phyloP scores from a whole-genome alignment of 306 rosid genomes.

The Carpinus viminea region DNA sequence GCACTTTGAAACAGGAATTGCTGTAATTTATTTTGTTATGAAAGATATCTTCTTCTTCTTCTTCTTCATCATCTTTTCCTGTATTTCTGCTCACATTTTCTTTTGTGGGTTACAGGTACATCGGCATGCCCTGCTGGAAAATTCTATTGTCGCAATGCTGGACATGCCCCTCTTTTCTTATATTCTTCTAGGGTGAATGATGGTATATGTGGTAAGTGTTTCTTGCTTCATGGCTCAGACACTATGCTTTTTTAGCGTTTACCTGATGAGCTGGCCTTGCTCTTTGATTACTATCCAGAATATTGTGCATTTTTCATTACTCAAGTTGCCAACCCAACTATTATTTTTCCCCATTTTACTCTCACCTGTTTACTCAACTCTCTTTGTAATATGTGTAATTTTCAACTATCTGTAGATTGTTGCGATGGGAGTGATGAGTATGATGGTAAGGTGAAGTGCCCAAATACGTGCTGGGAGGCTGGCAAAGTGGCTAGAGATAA shows the following conservation, averaged over 20 bases:
- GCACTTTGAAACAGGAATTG: background rate
- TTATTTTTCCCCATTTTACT: background rate
- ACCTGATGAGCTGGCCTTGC: background rate
- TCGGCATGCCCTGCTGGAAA: constrained; percentile 88
- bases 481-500: constrained; percentile 87
- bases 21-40: background rate
- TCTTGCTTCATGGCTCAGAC: background rate
- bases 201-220: constrained; percentile 84
- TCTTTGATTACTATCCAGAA: background rate
- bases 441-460: constrained; percentile 68
- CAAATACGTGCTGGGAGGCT: constrained; percentile 97
- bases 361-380: constrained; percentile 17
- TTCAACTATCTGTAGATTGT: constrained; percentile 61
- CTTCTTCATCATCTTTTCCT: no score
- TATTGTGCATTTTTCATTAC: background rate
- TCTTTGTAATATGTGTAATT: constrained; percentile 21
- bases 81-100: background rate
- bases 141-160: constrained; percentile 75
- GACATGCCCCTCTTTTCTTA: constrained; percentile 56
- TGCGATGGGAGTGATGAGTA: constrained; percentile 98
- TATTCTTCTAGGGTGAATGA: constrained; percentile 94
- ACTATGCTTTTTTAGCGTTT: background rate
- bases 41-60: background rate
- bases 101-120: constrained; percentile 59
- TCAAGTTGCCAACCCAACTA: background rate